Conservation (phyloP, 2,329 filamentous ascomycete species). For the Akanthomyces dipterigenus region DNA sequence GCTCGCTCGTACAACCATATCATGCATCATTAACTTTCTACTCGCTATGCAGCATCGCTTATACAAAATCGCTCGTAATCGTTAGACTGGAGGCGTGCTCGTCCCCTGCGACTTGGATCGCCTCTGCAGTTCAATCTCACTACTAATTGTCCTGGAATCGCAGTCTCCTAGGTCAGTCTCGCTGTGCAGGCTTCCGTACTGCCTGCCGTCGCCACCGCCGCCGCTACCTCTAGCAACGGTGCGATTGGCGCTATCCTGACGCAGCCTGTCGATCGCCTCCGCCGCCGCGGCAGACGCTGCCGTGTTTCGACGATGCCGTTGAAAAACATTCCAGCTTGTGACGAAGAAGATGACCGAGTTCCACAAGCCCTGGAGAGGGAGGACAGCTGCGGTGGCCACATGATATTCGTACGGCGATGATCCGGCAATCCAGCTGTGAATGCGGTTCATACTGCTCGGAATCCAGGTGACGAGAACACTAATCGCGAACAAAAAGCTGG, state of each 20-base stretch:
- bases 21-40: not conserved
- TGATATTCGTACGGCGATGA: constrained; percentile 57
- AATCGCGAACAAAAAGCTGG: constrained; percentile 54
- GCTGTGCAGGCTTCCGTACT: constrained; percentile 6
- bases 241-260: constrained; percentile 2
- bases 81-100: not conserved
- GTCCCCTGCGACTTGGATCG: constrained; percentile 1
- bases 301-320: constrained; percentile 7
- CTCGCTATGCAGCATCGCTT: not conserved
- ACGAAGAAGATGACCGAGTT: constrained; percentile 71
- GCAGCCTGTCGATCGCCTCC: constrained; percentile 1
- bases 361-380: constrained; percentile 75
- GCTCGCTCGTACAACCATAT: not conserved
- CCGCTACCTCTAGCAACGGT: not conserved
- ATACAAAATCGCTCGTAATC: not conserved
- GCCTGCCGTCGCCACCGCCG: not conserved
- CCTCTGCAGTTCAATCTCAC: constrained; percentile 13
- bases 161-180: constrained; percentile 14
- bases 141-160: constrained; percentile 12
- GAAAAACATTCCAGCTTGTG: constrained; percentile 43
- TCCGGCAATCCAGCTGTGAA: constrained; percentile 56
- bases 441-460: constrained; percentile 64
- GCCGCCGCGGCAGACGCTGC: constrained; percentile 3
- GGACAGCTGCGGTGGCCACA: constrained; percentile 61
- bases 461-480: constrained; percentile 57